phyloP scores from a whole-genome alignment of 352 stramenopile genomes.

The Pythium sukuiense region DNA sequence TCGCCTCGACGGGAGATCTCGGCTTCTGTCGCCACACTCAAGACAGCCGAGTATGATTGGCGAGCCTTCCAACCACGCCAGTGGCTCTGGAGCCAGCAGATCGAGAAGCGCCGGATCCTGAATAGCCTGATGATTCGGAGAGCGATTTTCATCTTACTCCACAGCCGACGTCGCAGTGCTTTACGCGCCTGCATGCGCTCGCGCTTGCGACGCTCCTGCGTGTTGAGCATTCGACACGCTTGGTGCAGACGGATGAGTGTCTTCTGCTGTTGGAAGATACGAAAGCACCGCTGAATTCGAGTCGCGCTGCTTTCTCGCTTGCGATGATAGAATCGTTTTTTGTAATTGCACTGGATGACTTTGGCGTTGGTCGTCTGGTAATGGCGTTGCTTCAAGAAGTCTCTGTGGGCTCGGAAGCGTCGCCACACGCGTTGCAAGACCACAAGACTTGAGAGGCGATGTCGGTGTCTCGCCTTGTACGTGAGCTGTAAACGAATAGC shows the following conservation, averaged over 20 bases:
- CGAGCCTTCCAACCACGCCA: constrained; percentile 32
- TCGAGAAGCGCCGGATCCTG: constrained; percentile 5
- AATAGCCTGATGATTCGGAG: constrained; percentile 22
- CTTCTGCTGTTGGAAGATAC: constrained; percentile 40
- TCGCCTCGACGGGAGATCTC: neutral
- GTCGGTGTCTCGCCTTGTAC: constrained; percentile 37
- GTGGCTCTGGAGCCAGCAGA: constrained; percentile 29
- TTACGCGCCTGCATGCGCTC: constrained; percentile 24
- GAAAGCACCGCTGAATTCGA: constrained; percentile 48
- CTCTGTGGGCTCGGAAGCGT: constrained; percentile 19
- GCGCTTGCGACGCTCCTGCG: constrained; percentile 22
- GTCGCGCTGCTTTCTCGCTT: constrained; percentile 24
- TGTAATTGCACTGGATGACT: constrained; percentile 42
- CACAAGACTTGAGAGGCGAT: constrained; percentile 27
- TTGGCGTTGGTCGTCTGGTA: constrained; percentile 30
- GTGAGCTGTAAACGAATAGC: constrained; percentile 37
- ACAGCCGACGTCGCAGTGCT: constrained; percentile 25
- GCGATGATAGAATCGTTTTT: constrained; percentile 21
- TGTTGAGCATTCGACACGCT: constrained; percentile 34
- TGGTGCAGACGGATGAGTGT: constrained; percentile 36
- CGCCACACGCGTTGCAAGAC: constrained; percentile 47
- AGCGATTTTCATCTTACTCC: constrained; percentile 23
- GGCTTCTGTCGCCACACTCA: neutral
- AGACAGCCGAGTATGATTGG: neutral
- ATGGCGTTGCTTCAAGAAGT: constrained; percentile 1